These are phyloP conservation scores for Moricandia arvensis DNA, from an alignment of 345 rosid genomes.

Conservation along the genomic window DNA sequence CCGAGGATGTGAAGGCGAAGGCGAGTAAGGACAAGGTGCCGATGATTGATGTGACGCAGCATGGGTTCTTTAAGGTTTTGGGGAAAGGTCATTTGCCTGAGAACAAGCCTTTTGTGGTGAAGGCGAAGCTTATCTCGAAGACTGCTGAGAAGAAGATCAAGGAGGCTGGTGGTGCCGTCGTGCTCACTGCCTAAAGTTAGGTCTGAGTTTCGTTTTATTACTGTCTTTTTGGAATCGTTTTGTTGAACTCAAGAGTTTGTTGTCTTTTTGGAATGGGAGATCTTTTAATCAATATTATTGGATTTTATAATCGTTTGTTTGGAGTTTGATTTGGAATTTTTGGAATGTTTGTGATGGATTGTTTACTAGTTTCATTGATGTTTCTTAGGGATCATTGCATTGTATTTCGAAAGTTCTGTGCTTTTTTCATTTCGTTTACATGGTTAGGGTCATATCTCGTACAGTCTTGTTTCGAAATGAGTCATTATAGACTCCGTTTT, in stretches of 20 bases:
- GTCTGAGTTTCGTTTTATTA: neutral
- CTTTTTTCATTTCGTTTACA: no score
- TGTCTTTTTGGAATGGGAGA: slow-evolving; percentile 1
- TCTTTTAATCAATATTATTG: no score
- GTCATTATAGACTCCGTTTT: no score
- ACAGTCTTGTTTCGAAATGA: no score
- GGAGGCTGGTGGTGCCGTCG: slow-evolving; percentile 67
- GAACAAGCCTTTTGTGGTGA: slow-evolving; percentile 55
- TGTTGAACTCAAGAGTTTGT: slow-evolving; percentile 15
- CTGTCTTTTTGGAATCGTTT: neutral
- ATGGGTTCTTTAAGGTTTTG: slow-evolving; percentile 57
- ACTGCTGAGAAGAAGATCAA: slow-evolving; percentile 70
- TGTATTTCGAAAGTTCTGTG: no score
- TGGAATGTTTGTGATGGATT: no score
- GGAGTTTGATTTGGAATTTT: no score
- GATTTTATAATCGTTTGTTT: no score
- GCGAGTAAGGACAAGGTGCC: slow-evolving; percentile 54
- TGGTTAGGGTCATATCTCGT: no score
- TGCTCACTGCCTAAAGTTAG: slow-evolving; percentile 42
- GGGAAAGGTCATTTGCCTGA: slow-evolving; percentile 56
- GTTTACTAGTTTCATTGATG: no score
- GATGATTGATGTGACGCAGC: slow-evolving; percentile 59
- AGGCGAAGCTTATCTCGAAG: slow-evolving; percentile 64
- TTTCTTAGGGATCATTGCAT: no score
- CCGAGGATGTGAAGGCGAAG: slow-evolving; percentile 54